Conservation (phyloP, 768 basidiomycete species). For the Boletus reticuloceps region DNA sequence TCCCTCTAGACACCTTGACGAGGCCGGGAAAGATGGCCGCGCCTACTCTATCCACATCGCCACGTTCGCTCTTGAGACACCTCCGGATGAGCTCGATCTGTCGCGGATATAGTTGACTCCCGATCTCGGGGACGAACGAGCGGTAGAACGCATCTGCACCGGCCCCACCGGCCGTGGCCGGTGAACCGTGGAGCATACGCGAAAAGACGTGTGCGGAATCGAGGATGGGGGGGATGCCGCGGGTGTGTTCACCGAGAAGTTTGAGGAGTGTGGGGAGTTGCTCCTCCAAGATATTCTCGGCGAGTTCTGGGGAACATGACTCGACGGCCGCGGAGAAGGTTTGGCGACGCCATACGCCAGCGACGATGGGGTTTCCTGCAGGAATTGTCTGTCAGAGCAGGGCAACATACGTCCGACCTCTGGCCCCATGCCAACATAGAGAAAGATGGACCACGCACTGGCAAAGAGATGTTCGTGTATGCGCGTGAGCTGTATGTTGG, state of each 20-base stretch:
- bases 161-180: constrained; percentile 40
- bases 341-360: constrained; percentile 70
- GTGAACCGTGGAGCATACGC: constrained; percentile 80
- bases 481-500: constrained; percentile 79
- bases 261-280: constrained; percentile 64
- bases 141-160: constrained; percentile 74
- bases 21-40: constrained; percentile 86
- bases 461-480: constrained; percentile 89
- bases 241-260: constrained; percentile 43
- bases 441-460: constrained; percentile 48
- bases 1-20: constrained; percentile 67
- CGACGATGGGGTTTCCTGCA: constrained; percentile 82
- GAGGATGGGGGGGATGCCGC: constrained; percentile 55
- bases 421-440: background rate
- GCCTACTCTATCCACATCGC: constrained; percentile 73
- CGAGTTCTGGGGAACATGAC: constrained; percentile 68
- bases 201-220: constrained; percentile 77
- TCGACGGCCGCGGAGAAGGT: constrained; percentile 41
- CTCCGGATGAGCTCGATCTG: constrained; percentile 86
- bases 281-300: constrained; percentile 62
- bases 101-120: constrained; percentile 65
- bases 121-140: constrained; percentile 82
- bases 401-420: background rate
- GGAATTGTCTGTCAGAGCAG: background rate
- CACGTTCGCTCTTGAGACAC: constrained; percentile 72